These are phyloP conservation scores for Gonium pectorale DNA, from an alignment of 139 green algal species.

Conservation along the genomic window DNA sequence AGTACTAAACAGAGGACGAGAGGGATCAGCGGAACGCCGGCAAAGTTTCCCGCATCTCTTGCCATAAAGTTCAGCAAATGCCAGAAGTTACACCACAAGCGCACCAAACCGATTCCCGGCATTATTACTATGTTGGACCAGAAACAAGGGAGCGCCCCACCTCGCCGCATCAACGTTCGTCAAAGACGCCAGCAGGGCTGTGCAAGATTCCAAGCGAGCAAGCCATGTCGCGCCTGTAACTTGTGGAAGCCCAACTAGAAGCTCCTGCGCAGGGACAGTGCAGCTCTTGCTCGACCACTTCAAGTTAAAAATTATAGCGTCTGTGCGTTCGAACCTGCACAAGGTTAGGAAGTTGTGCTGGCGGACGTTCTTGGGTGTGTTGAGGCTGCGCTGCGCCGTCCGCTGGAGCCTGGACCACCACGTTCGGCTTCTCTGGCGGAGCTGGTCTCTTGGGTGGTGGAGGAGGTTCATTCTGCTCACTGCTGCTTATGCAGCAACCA, in stretches of 20 bases:
- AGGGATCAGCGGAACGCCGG: too few relatives aligned
- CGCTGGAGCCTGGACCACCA: background rate
- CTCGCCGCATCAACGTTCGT: conserved; percentile 12
- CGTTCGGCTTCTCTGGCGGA: background rate
- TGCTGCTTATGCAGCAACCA: background rate
- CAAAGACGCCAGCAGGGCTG: background rate
- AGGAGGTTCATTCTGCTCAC: background rate
- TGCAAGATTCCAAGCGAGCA: background rate
- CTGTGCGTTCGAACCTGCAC: background rate
- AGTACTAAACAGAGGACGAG: too few relatives aligned
- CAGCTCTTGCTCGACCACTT: background rate
- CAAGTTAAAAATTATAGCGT: background rate
- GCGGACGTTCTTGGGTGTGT: background rate
- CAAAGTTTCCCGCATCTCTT: too few relatives aligned
- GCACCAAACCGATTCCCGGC: too few relatives aligned
- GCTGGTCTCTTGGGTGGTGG: too few relatives aligned
- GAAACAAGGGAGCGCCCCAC: too few relatives aligned
- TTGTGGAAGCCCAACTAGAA: conserved; percentile 1
- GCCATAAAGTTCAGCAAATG: too few relatives aligned
- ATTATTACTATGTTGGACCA: too few relatives aligned
- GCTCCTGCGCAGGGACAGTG: background rate
- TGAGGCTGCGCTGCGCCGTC: background rate
- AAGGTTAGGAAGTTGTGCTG: background rate
- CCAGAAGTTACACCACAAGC: too few relatives aligned
- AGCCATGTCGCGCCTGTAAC: conserved; percentile 9